A percentile compares a stretch with the other conserved stretches of the same genome.
Evolutionary conservation across 164 flowering plant species (phyloP).

Genomic region (Annona cherimola): DNA sequence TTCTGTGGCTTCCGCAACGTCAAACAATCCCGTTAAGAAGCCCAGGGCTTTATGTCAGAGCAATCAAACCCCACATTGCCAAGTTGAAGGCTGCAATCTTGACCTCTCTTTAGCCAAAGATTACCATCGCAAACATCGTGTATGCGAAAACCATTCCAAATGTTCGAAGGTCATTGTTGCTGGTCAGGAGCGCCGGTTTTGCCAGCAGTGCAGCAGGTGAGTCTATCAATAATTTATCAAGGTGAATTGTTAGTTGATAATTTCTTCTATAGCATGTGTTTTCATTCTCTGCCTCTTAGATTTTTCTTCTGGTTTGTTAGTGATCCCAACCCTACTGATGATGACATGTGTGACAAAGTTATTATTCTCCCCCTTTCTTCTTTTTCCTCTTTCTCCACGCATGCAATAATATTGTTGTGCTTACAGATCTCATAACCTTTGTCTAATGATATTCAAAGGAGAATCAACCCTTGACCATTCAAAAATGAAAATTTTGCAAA

Average conservation of each 20-base stretch:
- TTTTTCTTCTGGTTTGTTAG: not conserved
- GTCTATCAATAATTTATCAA: constrained; percentile 1
- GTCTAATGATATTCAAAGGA: not conserved
- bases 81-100: constrained; percentile 73
- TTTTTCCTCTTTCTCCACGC: not conserved
- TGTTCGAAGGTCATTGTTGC: constrained; percentile 55
- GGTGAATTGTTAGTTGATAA: not conserved
- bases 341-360: not conserved
- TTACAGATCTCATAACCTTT: not conserved
- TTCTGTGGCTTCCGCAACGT: constrained; percentile 27
- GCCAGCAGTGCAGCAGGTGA: constrained; percentile 97
- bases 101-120: constrained; percentile 79
- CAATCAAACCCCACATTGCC: constrained; percentile 44
- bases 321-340: not conserved
- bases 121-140: constrained; percentile 78
- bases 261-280: not conserved
- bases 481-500: not conserved
- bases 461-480: not conserved
- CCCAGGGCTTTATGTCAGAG: constrained; percentile 35
- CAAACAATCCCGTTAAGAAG: constrained; percentile 40
- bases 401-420: not conserved
- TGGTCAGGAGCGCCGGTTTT: constrained; percentile 76
- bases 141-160: constrained; percentile 77
- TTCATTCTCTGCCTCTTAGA: not conserved
- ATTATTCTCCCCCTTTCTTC: not conserved